Base-by-base conservation (phyloP, 345 rosid genomes). In the Limnanthes douglasii region DNA sequence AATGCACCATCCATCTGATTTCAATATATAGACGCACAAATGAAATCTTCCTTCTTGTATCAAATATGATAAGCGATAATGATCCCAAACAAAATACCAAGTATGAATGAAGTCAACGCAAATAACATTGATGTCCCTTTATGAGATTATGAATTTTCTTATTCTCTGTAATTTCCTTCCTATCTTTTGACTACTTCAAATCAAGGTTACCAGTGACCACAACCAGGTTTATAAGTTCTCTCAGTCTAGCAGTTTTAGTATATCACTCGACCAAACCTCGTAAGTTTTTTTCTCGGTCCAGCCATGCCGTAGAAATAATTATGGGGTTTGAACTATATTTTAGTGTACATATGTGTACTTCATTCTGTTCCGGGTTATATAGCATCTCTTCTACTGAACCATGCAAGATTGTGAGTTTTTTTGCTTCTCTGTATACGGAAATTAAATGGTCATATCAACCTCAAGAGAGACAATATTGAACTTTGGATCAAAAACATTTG, bases 381-480 rank as follows among this genome's bases (percentile, higher is more conserved):
- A 75, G 26, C 69, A 79, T 55, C 55, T 57, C 52, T 61, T 79
- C 85, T 45, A 79, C 72, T 17, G 85, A 62, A 25, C 72, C 70
- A 60, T 74, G 93, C 5, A 79, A 41, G 3, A 76, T 56, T 11
- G 85, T 62, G 24, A 79, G 75, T 44, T 85, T 60, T 21, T 69
- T 42, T 67, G 47, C 54, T 58, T 57, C 14, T 69, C 75, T 21
- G 32, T 54, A 52, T 46, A 75, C 4, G 93, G 82, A 54, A 79
- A 75, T 49, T 79, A 79, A 44, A 79, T 79, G 46, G 62, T 45
- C 93, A 79, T 75, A 55, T 79, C 93, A 1, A 81, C 93, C 32
- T 85, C 93, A 8, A 76, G 85, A 33, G 93, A 79, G 21, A 79
- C 93, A 42, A 79, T 79, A 36, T 79, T 79, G 69, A 79, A 79